Conservation (phyloP, 345 rosid genomes). For the Lagerstroemia speciosa region DNA sequence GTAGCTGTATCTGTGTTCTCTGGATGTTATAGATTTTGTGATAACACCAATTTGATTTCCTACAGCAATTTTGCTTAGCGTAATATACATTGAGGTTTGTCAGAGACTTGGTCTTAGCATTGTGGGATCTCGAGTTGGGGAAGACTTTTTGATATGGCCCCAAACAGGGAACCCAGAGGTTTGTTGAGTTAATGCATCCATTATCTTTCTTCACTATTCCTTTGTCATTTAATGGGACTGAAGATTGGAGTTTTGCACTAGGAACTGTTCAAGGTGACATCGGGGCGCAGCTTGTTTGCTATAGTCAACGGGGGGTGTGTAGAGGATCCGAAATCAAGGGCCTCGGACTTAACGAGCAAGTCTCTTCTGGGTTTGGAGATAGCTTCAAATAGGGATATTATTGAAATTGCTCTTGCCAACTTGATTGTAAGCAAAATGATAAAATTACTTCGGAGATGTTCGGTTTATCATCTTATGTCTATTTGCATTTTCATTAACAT, state of each 20-base stretch:
- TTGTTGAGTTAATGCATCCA: constrained; percentile 6
- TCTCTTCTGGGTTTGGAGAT: constrained; percentile 75
- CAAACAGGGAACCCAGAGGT: constrained; percentile 74
- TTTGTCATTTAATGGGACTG: neutral
- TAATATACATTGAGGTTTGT: constrained; percentile 90
- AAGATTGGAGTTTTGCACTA: constrained; percentile 7
- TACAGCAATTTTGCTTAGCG: constrained; percentile 82
- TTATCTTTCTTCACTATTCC: neutral
- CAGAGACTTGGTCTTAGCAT: constrained; percentile 58
- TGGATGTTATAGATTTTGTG: neutral
- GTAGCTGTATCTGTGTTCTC: neutral
- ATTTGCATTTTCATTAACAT: neutral
- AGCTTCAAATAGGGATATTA: constrained; percentile 72
- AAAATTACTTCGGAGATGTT: neutral
- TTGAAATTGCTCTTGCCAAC: constrained; percentile 89
- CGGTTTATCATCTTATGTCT: neutral
- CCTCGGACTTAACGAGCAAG: constrained; percentile 74
- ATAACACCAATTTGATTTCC: constrained; percentile 4
- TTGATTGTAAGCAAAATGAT: constrained; percentile 54
- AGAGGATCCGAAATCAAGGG: constrained; percentile 81
- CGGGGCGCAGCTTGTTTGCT: constrained; percentile 81
- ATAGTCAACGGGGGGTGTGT: constrained; percentile 81
- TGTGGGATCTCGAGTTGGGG: constrained; percentile 95
- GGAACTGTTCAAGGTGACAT: constrained; percentile 75
- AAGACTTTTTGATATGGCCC: constrained; percentile 95